phyloP scores from a whole-genome alignment of 768 basidiomycete genomes.

The Coprinopsis sp. region DNA sequence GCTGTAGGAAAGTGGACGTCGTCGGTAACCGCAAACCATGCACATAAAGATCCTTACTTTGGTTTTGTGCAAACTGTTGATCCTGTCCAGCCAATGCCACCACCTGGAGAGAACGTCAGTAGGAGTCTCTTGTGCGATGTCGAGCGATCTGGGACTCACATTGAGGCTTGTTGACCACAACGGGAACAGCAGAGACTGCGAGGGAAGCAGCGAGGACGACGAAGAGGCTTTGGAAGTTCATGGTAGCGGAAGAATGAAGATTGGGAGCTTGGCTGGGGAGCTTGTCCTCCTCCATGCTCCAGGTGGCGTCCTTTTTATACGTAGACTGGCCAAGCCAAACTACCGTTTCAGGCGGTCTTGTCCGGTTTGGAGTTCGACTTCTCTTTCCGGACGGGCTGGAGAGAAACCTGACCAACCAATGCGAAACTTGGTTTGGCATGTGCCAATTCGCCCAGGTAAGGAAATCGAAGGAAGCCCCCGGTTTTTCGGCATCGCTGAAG shows the following conservation, averaged over 20 bases:
- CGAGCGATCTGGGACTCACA: not conserved
- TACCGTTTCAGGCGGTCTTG: too few relatives aligned
- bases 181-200: not conserved
- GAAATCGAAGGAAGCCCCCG: too few relatives aligned
- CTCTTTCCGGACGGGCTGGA: too few relatives aligned
- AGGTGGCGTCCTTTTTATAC: too few relatives aligned
- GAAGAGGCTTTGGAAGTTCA: not conserved
- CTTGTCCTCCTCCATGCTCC: not conserved
- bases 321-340: too few relatives aligned
- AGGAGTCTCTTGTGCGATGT: not conserved
- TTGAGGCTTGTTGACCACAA: not conserved
- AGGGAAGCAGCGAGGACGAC: not conserved
- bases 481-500: too few relatives aligned
- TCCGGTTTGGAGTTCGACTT: too few relatives aligned
- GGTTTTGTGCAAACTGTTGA: not conserved
- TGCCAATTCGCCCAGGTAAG: too few relatives aligned
- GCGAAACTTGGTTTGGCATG: too few relatives aligned
- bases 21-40: not conserved
- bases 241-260: not conserved
- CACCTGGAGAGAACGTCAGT: not conserved
- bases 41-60: not conserved
- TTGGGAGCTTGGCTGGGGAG: not conserved
- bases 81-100: slow-evolving; percentile 7
- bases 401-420: too few relatives aligned
- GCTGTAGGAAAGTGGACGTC: not conserved